These are phyloP conservation scores for Fragaria nilgerrensis DNA, from an alignment of 306 rosid genomes.

Conservation along the genomic window DNA sequence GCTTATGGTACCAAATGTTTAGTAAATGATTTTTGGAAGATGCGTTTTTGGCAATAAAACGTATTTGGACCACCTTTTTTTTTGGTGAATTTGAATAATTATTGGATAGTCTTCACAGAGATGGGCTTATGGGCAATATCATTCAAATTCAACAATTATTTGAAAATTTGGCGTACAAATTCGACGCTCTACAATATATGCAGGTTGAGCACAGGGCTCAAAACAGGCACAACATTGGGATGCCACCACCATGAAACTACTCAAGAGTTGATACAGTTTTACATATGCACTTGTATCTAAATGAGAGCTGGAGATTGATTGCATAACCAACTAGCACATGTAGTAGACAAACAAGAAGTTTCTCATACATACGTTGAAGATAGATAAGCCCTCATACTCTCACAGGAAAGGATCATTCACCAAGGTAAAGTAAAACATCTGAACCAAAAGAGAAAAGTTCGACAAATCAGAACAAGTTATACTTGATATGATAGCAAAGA, in stretches of 20 bases:
- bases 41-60: too few relatives aligned
- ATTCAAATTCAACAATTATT: too few relatives aligned
- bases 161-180: background rate
- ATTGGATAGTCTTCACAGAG: too few relatives aligned
- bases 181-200: background rate
- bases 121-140: too few relatives aligned
- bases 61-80: too few relatives aligned
- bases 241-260: background rate
- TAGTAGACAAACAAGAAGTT: constrained; percentile 19
- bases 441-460: constrained; percentile 1
- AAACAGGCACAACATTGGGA: background rate
- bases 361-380: background rate
- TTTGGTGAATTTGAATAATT: too few relatives aligned
- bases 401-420: background rate
- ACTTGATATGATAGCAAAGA: background rate
- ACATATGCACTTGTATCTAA: background rate
- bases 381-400: background rate
- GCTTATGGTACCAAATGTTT: too few relatives aligned
- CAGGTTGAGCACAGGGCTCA: background rate
- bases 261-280: background rate
- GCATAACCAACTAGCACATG: background rate
- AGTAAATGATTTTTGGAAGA: too few relatives aligned
- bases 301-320: background rate
- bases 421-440: background rate
- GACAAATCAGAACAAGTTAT: background rate